Evolutionary conservation across 352 stramenopile genomes (phyloP).

Genomic region (Phytophthora ohioensis): DNA sequence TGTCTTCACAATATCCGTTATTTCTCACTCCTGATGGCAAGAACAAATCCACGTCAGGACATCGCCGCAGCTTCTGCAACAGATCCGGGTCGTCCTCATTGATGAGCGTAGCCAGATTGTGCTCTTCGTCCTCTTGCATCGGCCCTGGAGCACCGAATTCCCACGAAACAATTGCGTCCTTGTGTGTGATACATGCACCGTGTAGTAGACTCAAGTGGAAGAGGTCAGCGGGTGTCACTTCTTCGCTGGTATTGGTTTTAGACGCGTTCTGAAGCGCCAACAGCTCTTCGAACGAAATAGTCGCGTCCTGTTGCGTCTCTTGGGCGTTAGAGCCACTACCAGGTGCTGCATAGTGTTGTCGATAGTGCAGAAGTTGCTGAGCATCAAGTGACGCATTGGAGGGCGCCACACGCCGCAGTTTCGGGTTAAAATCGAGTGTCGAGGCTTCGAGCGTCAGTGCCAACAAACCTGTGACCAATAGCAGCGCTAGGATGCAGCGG

Average conservation of each 20-base stretch:
- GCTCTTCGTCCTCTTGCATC: conserved; percentile 26
- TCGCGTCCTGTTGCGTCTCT: conserved; percentile 9
- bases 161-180: conserved; percentile 63
- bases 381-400: neutral
- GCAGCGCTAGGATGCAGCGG: conserved; percentile 36
- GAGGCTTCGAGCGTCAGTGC: conserved; percentile 42
- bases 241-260: conserved; percentile 10
- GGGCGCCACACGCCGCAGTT: conserved; percentile 34
- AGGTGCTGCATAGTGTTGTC: neutral
- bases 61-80: conserved; percentile 59
- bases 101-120: conserved; percentile 39
- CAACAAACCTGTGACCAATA: conserved; percentile 41
- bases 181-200: conserved; percentile 49
- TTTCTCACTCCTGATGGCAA: conserved; percentile 48
- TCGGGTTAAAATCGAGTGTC: conserved; percentile 41
- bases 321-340: neutral
- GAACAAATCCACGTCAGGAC: conserved; percentile 76
- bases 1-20: conserved; percentile 67
- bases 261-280: conserved; percentile 19
- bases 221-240: conserved; percentile 45
- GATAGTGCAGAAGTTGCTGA: conserved; percentile 29
- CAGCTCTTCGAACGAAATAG: conserved; percentile 26
- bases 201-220: conserved; percentile 66
- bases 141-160: conserved; percentile 37
- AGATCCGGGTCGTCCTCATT: conserved; percentile 45